Evolutionary conservation across 2,329 filamentous ascomycete species (phyloP), one percentile per base, ranked within the genome.

Genomic region (Aspergillus japonicus): DNA sequence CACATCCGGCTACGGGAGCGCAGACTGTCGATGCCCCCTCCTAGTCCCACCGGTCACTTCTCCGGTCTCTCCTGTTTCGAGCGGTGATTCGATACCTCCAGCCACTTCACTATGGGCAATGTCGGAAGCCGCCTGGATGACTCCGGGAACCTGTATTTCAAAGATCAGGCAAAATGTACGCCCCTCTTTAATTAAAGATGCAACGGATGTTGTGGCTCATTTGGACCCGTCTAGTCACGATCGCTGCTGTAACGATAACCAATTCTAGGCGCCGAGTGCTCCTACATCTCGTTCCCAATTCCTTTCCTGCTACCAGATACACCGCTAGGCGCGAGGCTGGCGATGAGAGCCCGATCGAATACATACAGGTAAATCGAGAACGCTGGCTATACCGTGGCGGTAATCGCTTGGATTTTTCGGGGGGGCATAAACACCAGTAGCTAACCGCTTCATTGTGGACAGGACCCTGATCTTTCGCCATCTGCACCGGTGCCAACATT

Each of bases 81-180:
- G 66, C 68, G 65, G 67, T 69, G 63, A 70, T 62, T 62, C 68
- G 59, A 70, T 64, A 62, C 49, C 21, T 66, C 58, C 57, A 60
- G 57, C 52, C 50, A 57, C 61, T 69, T 76, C 80, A 85, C 78
- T 76, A 99, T 99, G 95, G 95, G 95, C 74, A 92, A 90, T 81
- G 88, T 97, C 78, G 89, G 87, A 77, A 97, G 93, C 83, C 90
- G 88, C 78, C 87, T 89, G 71, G 93, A 96, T 70, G 93, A 97
- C 64, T 72, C 74, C 72, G 90, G 87, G 74, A 84, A 86, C 70
- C 81, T 98, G 75, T 96, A 90, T 76, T 82, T 98, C 74, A 89
- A 90, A 80, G 95, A 99, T 75, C 95, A 96, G 82, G 91, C 86
- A 75, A 88, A 92, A 84, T 87, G 95, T 98, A 84, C 29, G 23